Evolutionary conservation across 192 early-diverging fungal species (phyloP).

Genomic region (Backusella circina): DNA sequence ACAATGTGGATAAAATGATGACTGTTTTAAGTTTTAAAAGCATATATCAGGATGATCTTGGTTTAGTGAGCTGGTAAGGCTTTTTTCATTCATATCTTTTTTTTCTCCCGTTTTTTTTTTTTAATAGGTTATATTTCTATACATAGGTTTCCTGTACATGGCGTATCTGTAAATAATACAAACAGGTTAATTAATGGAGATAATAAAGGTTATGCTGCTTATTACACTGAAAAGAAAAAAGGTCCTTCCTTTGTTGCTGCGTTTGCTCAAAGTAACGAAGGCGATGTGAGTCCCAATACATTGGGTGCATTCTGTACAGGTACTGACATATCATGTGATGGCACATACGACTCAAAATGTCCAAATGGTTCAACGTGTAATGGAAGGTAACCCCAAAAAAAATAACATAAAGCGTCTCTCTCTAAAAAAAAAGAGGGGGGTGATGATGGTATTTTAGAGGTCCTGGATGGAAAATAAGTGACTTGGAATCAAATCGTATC

Average conservation of each 20-base stretch:
- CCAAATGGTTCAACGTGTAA: constrained; percentile 11
- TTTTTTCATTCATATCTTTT: not conserved
- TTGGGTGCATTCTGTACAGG: constrained; percentile 29
- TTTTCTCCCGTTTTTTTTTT: not conserved
- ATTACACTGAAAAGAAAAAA: constrained; percentile 14
- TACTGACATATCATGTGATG: constrained; percentile 31
- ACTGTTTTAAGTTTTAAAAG: constrained; percentile 21
- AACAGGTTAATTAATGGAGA: constrained; percentile 30
- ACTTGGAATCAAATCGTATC: constrained; percentile 30
- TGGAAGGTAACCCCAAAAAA: constrained; percentile 11
- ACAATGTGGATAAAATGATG: constrained; percentile 33
- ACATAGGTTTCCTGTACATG: constrained; percentile 31
- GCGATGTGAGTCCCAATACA: constrained; percentile 33
- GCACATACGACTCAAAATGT: constrained; percentile 1
- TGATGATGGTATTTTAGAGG: constrained; percentile 15
- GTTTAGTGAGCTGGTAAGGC: constrained; percentile 26
- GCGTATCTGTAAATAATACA: constrained; percentile 28
- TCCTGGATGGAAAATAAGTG: constrained; percentile 18
- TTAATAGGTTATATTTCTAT: not conserved
- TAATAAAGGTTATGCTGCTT: constrained; percentile 35
- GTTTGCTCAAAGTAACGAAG: constrained; percentile 30
- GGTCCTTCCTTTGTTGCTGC: constrained; percentile 26
- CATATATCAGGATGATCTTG: constrained; percentile 11
- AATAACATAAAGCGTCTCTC: not conserved
- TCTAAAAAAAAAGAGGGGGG: not conserved